phyloP scores from a whole-genome alignment of 2,329 filamentous ascomycete species.

The Paramyrothecium roridum region DNA sequence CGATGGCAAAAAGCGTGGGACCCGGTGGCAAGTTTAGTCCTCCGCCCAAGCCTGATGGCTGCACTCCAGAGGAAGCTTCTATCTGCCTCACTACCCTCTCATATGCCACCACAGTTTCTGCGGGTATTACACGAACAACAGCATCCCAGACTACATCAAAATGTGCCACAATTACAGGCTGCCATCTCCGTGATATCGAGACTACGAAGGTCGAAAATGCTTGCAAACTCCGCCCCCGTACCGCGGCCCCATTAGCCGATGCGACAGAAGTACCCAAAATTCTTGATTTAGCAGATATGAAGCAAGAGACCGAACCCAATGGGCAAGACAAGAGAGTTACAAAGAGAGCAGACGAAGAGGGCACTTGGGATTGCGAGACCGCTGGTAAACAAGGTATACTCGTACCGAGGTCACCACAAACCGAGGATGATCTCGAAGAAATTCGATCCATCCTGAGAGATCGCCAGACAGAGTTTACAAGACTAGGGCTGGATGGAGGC shows the following conservation, averaged over 20 bases:
- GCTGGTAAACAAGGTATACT: background rate
- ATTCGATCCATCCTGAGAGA: background rate
- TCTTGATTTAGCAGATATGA: background rate
- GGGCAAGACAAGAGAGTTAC: background rate
- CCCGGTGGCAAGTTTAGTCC: background rate
- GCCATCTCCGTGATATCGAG: background rate
- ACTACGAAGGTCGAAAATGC: background rate
- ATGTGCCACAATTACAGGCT: background rate
- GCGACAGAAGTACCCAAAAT: background rate
- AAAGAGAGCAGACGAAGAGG: background rate
- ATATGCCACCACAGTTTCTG: background rate
- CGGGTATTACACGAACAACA: background rate
- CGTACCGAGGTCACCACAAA: background rate
- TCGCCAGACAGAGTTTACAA: background rate
- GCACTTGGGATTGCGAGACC: background rate
- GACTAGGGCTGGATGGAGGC: background rate
- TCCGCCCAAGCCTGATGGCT: background rate
- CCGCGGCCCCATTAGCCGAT: background rate
- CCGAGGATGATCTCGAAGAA: background rate
- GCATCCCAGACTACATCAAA: background rate
- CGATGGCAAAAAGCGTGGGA: background rate
- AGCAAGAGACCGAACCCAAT: background rate
- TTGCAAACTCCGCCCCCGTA: background rate
- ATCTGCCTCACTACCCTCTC: background rate
- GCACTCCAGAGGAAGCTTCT: background rate